Evolutionary conservation across 1,284 basidiomycete species (phyloP).

Genomic region (Gomphus sp.): DNA sequence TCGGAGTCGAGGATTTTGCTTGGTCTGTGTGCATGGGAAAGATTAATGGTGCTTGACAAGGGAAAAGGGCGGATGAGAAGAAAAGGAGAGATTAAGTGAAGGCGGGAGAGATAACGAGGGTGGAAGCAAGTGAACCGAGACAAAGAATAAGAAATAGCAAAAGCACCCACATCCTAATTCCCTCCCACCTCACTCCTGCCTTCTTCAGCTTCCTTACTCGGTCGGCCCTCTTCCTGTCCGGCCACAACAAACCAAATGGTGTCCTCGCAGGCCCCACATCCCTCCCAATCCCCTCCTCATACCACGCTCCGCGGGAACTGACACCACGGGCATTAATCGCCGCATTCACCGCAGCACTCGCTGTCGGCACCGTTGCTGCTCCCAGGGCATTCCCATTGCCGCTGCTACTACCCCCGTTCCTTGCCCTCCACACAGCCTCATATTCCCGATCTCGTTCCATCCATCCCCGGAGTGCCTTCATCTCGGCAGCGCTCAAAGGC

Average conservation of each 20-base stretch:
- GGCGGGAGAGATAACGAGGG: not conserved
- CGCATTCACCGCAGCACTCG: not conserved
- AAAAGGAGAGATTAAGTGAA: no score
- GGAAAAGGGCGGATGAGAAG: no score
- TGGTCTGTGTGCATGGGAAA: conserved; percentile 34
- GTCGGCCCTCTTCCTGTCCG: conserved; percentile 35
- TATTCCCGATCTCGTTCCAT: conserved; percentile 42
- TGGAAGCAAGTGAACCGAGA: not conserved
- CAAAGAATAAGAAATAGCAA: not conserved
- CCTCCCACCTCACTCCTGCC: conserved; percentile 64
- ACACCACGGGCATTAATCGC: not conserved
- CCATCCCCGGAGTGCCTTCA: conserved; percentile 38
- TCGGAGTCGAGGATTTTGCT: conserved; percentile 52
- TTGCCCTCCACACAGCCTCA: conserved; percentile 24
- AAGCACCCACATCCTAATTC: conserved; percentile 54
- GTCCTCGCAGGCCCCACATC: conserved; percentile 27
- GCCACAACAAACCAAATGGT: conserved; percentile 63
- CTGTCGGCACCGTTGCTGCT: no score
- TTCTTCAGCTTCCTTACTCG: conserved; percentile 48
- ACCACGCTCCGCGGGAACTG: not conserved
- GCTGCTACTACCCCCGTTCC: conserved; percentile 15
- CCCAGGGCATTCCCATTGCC: not conserved
- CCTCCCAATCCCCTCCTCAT: conserved; percentile 45
- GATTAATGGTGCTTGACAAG: not conserved
- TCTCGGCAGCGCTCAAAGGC: conserved; percentile 39